Evolutionary conservation across 768 basidiomycete genomes (phyloP), one percentile per base, ranked within the genome.

Genomic region (Tulasnella sp.): DNA sequence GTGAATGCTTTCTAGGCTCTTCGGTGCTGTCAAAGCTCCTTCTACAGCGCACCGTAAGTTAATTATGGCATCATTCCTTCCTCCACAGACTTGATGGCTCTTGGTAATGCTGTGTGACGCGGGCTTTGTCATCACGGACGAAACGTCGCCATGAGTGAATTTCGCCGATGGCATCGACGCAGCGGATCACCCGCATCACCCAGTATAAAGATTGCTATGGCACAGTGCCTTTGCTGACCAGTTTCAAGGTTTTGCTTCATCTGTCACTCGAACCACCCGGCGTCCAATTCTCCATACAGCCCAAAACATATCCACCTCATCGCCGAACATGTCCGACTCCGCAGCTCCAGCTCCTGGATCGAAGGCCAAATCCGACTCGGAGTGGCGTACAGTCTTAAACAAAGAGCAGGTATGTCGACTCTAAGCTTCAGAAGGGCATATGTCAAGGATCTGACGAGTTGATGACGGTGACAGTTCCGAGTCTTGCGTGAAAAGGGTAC

Each of bases 401-500:
- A 89, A 86, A 4, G 88, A 93, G 78, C 94, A 97, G 86, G 93
- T 92, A 77, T 44, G 84, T 80, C 7, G n/a, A n/a, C n/a, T n/a
- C n/a, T n/a, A n/a, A n/a, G n/a, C n/a, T n/a, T n/a, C n/a, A n/a
- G n/a, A n/a, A n/a, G n/a, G n/a, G n/a, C n/a, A n/a, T n/a, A n/a
- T n/a, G n/a, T n/a, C n/a, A n/a, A n/a, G n/a, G n/a, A n/a, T n/a
- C n/a, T n/a, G n/a, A n/a, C n/a, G n/a, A n/a, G n/a, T n/a, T n/a
- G n/a, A n/a, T n/a, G n/a, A n/a, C n/a, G n/a, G n/a, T n/a, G n/a
- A 40, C 76, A 96, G 94, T 98, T 97, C 81, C 86, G 88, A 71
- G 83, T 98, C 41, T 80, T 97, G 14, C 87, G 95, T 63, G 75
- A 89, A 82, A 95, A 97, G 80, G 94, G 91, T 22, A 98, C 95